These are phyloP conservation scores for Tinospora cordifolia DNA, from an alignment of 164 flowering plant genomes.

Conservation along the genomic window DNA sequence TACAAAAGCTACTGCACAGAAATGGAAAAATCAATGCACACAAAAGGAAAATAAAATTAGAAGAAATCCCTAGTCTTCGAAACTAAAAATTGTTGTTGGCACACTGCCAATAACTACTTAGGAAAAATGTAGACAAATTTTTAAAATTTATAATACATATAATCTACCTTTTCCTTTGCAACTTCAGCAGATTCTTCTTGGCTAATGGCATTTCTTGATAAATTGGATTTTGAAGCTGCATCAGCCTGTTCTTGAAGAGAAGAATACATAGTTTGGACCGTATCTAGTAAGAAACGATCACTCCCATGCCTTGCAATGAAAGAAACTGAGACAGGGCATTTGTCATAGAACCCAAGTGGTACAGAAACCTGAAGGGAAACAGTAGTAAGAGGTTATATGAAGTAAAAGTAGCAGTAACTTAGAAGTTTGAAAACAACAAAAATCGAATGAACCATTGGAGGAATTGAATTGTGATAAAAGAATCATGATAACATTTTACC, in stretches of 20 bases:
- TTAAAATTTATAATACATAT: not conserved
- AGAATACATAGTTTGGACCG: slow-evolving; percentile 53
- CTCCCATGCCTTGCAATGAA: slow-evolving; percentile 78
- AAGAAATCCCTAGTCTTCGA: too few species aligned
- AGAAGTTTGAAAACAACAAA: not conserved
- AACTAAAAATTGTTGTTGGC: too few species aligned
- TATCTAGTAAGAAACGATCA: slow-evolving; percentile 84
- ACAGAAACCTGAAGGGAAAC: slow-evolving; percentile 53
- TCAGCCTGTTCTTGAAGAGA: slow-evolving; percentile 64
- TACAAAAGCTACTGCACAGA: too few species aligned
- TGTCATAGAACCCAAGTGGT: slow-evolving; percentile 74
- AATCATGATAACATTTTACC: slow-evolving; percentile 32
- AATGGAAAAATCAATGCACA: too few species aligned
- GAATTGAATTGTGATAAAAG: not conserved
- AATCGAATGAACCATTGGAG: not conserved
- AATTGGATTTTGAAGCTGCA: slow-evolving; percentile 36
- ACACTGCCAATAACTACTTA: too few species aligned
- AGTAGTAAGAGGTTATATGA: not conserved
- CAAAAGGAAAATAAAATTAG: too few species aligned
- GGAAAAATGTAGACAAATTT: not conserved
- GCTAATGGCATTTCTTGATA: slow-evolving; percentile 35
- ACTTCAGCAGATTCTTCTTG: slow-evolving; percentile 67
- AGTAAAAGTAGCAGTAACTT: not conserved
- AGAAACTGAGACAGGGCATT: slow-evolving; percentile 81
- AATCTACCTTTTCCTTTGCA: slow-evolving; percentile 71